Percentiles rank a stretch among this genome's conserved stretches.
Evolutionary conservation across 2,329 filamentous ascomycete species (phyloP).

Genomic region (Aspergillus sp.): DNA sequence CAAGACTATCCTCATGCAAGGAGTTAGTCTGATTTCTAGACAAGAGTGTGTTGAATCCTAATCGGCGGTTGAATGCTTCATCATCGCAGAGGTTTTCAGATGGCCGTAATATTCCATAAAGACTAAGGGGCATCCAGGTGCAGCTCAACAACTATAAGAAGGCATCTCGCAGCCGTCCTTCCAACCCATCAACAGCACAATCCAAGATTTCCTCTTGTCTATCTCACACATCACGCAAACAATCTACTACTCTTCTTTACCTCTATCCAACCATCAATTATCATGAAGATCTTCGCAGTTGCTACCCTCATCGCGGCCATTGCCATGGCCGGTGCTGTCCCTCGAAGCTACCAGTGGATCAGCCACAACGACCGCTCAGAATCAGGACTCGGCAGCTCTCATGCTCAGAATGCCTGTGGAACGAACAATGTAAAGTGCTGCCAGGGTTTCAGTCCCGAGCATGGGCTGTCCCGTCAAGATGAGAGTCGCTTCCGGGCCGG

Average conservation of each 20-base stretch:
- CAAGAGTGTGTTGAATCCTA: too few relatives aligned
- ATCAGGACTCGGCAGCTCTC: constrained; percentile 8
- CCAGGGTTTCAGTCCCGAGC: neutral
- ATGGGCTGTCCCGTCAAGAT: neutral
- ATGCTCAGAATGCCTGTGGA: constrained; percentile 10
- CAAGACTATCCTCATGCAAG: too few relatives aligned
- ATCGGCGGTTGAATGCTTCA: too few relatives aligned
- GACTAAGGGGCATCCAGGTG: too few relatives aligned
- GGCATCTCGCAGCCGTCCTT: too few relatives aligned
- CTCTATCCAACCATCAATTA: constrained; percentile 12
- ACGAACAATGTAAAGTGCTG: neutral
- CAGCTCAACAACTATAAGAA: too few relatives aligned
- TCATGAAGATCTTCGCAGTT: constrained; percentile 33
- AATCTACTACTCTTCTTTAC: neutral
- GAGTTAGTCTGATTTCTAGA: too few relatives aligned
- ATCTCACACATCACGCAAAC: neutral
- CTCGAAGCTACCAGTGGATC: neutral
- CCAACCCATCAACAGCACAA: constrained; percentile 4
- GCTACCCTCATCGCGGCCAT: constrained; percentile 25
- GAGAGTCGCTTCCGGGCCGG: neutral
- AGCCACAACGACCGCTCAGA: neutral
- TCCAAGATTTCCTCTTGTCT: neutral
- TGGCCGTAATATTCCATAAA: too few relatives aligned
- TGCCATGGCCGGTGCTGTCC: constrained; percentile 11
- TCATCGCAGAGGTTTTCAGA: too few relatives aligned